These are phyloP conservation scores for Saccharomycopsis selenospora DNA, from an alignment of 805 yeast species.

Conservation along the genomic window DNA sequence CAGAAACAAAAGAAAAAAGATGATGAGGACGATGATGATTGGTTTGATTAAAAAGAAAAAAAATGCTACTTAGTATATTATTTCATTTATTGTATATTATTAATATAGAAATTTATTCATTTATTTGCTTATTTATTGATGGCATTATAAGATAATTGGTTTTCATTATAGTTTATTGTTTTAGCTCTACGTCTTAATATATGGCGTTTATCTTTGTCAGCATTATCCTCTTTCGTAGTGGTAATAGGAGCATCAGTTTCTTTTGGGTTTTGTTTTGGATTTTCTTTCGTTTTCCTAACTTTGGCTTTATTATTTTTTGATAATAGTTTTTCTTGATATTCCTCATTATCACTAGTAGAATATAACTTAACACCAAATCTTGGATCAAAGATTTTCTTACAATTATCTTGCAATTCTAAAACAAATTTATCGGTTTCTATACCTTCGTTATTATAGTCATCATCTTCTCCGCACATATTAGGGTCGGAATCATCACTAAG, in stretches of 20 bases:
- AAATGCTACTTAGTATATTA: too few species aligned
- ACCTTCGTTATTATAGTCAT: conserved; percentile 1
- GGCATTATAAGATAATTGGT: not conserved
- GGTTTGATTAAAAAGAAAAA: conserved; percentile 5
- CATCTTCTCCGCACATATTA: not conserved
- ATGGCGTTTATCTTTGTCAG: not conserved
- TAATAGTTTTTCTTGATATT: too few species aligned
- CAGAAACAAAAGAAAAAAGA: not conserved
- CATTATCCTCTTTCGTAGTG: not conserved
- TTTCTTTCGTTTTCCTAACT: too few species aligned
- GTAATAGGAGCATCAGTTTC: too few species aligned
- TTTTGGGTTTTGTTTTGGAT: too few species aligned
- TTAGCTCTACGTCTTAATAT: not conserved
- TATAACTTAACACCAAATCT: conserved; percentile 16
- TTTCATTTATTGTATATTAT: not conserved
- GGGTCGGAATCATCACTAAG: not conserved
- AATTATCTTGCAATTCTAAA: conserved; percentile 4
- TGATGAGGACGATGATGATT: not conserved
- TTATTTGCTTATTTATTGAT: too few species aligned
- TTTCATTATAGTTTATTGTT: conserved; percentile 1
- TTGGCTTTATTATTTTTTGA: too few species aligned
- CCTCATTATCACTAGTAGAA: conserved; percentile 10
- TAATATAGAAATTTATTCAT: too few species aligned
- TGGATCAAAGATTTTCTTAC: conserved; percentile 16
- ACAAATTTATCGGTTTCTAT: conserved; percentile 7